Base-by-base conservation (phyloP, 306 rosid species). In the Quercus engelmannii region DNA sequence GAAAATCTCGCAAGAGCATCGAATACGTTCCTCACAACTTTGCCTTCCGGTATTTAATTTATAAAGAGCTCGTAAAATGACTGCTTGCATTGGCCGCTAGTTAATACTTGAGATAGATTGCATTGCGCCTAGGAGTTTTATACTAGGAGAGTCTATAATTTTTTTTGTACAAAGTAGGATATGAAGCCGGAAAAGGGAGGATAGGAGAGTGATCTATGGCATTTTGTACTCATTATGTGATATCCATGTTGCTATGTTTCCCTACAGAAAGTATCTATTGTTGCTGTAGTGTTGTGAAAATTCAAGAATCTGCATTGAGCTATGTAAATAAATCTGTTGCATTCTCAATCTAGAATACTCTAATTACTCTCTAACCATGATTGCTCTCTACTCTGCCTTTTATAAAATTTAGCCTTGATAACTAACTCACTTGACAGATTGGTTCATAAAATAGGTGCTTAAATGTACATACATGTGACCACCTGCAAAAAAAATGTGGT, bases 1-100 rank as follows among this genome's bases (percentile, higher is more conserved):
- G 81, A 5, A 95, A 91, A 72, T 85, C 92, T 7, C 81, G 85
- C 46, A 95, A 95, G 92, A 83, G 73, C 88, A 87, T 95, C 49
- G 96, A 93, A 81, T 95, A 93, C 92, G 80, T 83, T 80, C 92
- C 97, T 59, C 97, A 92, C 76, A 90, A 89, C 80, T 93, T 91
- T 35, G 72, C 89, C 54, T 95, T 95, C 78, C 89, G 99, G 81
- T 95, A 93, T 84, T 91, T 95, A 54, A 87, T 95, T 67, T 93
- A 88, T 3, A 95, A 95, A 82, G 99, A 95, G 83, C 81, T 91
- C 63, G 79, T 90, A 65, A 88, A 89, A 84, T 95, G 86, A 92
- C 70, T 68, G 20, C 62, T 78, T 74, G 75, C 80, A 74, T 26
- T 58, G 59, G 12, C 67, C n/a, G 57, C 71, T 70, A 80, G 18